A percentile compares a stretch with the other conserved stretches of the same genome.
phyloP scores from a whole-genome alignment of 805 yeast species.

The Zygosaccharomyces gambellarensis region DNA sequence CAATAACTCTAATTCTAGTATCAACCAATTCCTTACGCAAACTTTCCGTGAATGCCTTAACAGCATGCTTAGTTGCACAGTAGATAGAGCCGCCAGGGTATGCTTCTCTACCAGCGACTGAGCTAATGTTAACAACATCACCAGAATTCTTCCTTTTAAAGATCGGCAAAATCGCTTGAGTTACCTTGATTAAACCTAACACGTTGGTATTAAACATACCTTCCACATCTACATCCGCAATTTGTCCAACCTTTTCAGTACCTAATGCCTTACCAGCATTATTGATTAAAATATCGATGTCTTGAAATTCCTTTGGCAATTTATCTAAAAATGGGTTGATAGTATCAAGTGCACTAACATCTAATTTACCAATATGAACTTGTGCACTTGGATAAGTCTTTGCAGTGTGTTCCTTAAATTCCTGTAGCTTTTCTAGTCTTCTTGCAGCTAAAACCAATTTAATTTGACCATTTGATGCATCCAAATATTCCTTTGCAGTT shows the following conservation, averaged over 20 bases:
- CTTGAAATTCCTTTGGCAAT: slow-evolving; percentile 57
- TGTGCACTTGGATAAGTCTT: slow-evolving; percentile 44
- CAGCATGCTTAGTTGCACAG: slow-evolving; percentile 71
- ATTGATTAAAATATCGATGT: slow-evolving; percentile 62
- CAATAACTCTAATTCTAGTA: slow-evolving; percentile 63
- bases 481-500: slow-evolving; percentile 83
- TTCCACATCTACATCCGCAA: slow-evolving; percentile 57
- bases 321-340: slow-evolving; percentile 47
- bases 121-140: slow-evolving; percentile 70
- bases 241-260: slow-evolving; percentile 65
- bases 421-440: slow-evolving; percentile 57
- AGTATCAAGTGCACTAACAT: slow-evolving; percentile 50
- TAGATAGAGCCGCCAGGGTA: slow-evolving; percentile 77
- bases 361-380: slow-evolving; percentile 47
- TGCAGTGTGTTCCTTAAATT: slow-evolving; percentile 44
- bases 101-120: slow-evolving; percentile 75
- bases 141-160: slow-evolving; percentile 68
- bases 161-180: slow-evolving; percentile 71
- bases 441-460: slow-evolving; percentile 76
- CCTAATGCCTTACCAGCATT: slow-evolving; percentile 84
- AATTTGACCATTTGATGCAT: slow-evolving; percentile 62
- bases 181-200: slow-evolving; percentile 73
- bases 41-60: slow-evolving; percentile 64
- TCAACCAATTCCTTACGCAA: slow-evolving; percentile 69
- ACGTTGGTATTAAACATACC: slow-evolving; percentile 86